Conservation (phyloP, 2,329 filamentous ascomycete species). For the Sporothrix luriei region DNA sequence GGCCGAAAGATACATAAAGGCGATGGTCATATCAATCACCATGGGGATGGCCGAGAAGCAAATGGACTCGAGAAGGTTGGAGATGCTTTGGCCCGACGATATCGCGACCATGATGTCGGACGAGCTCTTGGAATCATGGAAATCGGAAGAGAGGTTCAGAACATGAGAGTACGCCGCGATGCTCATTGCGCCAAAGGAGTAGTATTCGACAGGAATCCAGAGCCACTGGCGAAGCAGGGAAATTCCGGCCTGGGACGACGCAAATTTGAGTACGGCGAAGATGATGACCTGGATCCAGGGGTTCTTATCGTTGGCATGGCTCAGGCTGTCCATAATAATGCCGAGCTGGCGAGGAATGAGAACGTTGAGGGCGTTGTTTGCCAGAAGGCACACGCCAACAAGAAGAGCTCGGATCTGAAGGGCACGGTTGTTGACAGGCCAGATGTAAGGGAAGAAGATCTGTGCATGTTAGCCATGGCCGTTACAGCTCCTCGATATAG, state of each 20-base stretch:
- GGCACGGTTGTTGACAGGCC: conserved; percentile 66
- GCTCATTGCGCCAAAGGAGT: conserved; percentile 57
- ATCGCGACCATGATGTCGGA: conserved; percentile 62
- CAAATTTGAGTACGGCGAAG: conserved; percentile 56
- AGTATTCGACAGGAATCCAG: conserved; percentile 62
- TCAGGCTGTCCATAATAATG: conserved; percentile 72
- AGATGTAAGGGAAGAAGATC: conserved; percentile 78
- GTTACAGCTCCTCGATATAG: no score
- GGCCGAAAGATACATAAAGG: conserved; percentile 61
- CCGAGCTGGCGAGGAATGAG: conserved; percentile 81
- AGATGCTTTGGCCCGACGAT: conserved; percentile 56
- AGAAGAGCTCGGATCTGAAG: conserved; percentile 70
- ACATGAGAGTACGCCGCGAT: conserved; percentile 62
- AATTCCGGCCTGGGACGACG: conserved; percentile 58
- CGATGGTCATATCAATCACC: conserved; percentile 62
- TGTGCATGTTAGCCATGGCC: conserved; percentile 39
- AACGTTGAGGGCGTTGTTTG: conserved; percentile 72
- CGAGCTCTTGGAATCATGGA: conserved; percentile 63
- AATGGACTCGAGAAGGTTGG: conserved; percentile 60
- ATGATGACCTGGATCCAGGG: conserved; percentile 57
- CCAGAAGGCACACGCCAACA: conserved; percentile 68
- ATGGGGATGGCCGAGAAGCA: conserved; percentile 62
- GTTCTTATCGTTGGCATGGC: conserved; percentile 51
- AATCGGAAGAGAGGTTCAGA: conserved; percentile 62
- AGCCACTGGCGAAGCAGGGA: conserved; percentile 58